Percentiles rank a stretch among this genome's conserved stretches.
Evolutionary conservation across 441 rosid genomes (phyloP).

Genomic region (Adansonia madagascariensis): DNA sequence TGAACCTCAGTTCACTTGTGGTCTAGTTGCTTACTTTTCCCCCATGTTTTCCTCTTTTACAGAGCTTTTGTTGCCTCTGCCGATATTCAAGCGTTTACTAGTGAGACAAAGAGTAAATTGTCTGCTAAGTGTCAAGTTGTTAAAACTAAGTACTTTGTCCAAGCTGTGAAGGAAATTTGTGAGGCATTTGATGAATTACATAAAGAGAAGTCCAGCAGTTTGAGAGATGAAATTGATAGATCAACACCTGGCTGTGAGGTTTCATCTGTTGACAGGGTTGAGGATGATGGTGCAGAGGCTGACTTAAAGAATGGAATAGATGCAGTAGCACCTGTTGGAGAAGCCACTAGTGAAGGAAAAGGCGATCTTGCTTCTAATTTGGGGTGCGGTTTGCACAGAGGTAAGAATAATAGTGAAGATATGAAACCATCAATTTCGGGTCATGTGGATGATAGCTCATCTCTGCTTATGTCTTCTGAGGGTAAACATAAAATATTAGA

Average conservation of each 20-base stretch:
- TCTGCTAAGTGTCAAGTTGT: constrained; percentile 62
- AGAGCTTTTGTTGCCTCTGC: constrained; percentile 92
- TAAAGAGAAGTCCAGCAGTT: constrained; percentile 50
- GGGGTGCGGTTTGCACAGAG: constrained; percentile 38
- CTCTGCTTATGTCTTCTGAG: constrained; percentile 47
- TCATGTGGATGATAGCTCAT: constrained; percentile 43
- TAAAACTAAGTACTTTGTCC: constrained; percentile 75
- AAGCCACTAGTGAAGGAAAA: constrained; percentile 41
- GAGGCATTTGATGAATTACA: constrained; percentile 71
- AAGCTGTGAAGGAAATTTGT: constrained; percentile 86
- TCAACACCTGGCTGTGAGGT: constrained; percentile 45
- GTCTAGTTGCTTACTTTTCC: constrained; percentile 23
- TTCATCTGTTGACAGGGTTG: constrained; percentile 48
- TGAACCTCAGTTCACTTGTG: constrained; percentile 4
- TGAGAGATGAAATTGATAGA: constrained; percentile 48
- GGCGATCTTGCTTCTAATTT: constrained; percentile 44
- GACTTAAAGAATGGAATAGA: constrained; percentile 42
- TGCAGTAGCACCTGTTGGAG: constrained; percentile 36
- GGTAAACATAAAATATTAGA: constrained; percentile 40
- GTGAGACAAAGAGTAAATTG: constrained; percentile 79
- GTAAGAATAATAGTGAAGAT: constrained; percentile 53
- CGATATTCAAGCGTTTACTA: constrained; percentile 85
- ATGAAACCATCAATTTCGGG: constrained; percentile 47
- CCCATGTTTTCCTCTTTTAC: constrained; percentile 32
- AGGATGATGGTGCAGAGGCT: constrained; percentile 48